A percentile compares a stretch with the other conserved stretches of the same genome.
Conservation (phyloP, 352 stramenopile genomes). For the Phytophthora tentaculata region DNA sequence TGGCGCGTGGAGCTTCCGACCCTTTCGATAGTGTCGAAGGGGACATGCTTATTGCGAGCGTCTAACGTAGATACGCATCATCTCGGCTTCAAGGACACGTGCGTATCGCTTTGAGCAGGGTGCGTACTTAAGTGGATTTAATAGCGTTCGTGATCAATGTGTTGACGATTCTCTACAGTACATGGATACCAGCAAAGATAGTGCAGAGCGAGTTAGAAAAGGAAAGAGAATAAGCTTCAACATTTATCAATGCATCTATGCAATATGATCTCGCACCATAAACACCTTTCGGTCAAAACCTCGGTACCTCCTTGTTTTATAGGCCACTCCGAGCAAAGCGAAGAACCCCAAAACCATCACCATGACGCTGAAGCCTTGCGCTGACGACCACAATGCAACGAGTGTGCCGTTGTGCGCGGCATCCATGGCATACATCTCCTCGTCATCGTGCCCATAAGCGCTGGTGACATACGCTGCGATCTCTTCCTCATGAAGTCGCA, state of each 20-base stretch:
- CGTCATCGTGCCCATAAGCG: slow-evolving; percentile 58
- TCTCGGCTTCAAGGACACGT: slow-evolving; percentile 23
- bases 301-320: slow-evolving; percentile 36
- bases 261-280: slow-evolving; percentile 29
- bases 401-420: slow-evolving; percentile 50
- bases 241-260: slow-evolving; percentile 1
- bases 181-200: too few species aligned
- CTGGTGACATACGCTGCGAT: slow-evolving; percentile 62
- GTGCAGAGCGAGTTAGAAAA: too few species aligned
- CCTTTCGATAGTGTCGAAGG: slow-evolving; percentile 7
- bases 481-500: slow-evolving; percentile 51
- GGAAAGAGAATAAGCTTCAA: background rate
- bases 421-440: slow-evolving; percentile 57
- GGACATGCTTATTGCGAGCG: slow-evolving; percentile 6
- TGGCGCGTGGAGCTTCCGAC: slow-evolving; percentile 29
- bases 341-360: slow-evolving; percentile 39
- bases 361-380: slow-evolving; percentile 47
- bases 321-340: slow-evolving; percentile 30
- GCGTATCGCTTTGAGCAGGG: background rate
- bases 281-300: slow-evolving; percentile 21
- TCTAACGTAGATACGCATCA: slow-evolving; percentile 19
- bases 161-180: too few species aligned
- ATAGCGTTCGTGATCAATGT: too few species aligned
- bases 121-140: background rate
- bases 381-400: slow-evolving; percentile 44